phyloP scores from a whole-genome alignment of 441 rosid genomes.

The Erodium trifolium region DNA sequence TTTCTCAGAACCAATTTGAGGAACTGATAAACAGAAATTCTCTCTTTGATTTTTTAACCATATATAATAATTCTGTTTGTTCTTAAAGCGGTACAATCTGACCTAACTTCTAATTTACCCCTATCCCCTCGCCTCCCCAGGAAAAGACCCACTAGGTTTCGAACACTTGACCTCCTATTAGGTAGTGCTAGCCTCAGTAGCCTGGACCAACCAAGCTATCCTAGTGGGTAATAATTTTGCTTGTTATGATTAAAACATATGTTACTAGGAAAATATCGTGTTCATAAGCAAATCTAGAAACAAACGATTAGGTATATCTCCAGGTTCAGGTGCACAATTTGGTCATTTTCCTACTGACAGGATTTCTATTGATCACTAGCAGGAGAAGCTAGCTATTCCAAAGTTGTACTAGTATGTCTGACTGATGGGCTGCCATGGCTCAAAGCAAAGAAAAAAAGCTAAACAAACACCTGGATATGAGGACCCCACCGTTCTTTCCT shows the following conservation, averaged over 20 bases:
- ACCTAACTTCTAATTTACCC: no score
- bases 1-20: neutral
- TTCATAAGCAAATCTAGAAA: neutral
- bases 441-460: slow-evolving; percentile 23
- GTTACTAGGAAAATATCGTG: neutral
- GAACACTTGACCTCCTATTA: no score
- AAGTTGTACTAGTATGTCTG: slow-evolving; percentile 13
- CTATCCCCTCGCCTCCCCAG: no score
- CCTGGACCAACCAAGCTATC: no score
- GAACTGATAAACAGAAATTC: neutral
- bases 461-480: slow-evolving; percentile 43
- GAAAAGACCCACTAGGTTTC: no score
- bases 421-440: slow-evolving; percentile 34
- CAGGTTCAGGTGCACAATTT: no score
- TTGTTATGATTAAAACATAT: neutral
- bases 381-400: neutral
- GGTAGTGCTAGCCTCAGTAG: no score
- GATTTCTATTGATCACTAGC: neutral
- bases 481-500: slow-evolving; percentile 56
- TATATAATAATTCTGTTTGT: no score
- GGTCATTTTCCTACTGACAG: neutral
- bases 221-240: neutral
- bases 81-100: no score
- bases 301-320: no score
- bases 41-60: neutral